phyloP scores from a whole-genome alignment of 768 basidiomycete genomes.

The Leucosporidium yakuticum region DNA sequence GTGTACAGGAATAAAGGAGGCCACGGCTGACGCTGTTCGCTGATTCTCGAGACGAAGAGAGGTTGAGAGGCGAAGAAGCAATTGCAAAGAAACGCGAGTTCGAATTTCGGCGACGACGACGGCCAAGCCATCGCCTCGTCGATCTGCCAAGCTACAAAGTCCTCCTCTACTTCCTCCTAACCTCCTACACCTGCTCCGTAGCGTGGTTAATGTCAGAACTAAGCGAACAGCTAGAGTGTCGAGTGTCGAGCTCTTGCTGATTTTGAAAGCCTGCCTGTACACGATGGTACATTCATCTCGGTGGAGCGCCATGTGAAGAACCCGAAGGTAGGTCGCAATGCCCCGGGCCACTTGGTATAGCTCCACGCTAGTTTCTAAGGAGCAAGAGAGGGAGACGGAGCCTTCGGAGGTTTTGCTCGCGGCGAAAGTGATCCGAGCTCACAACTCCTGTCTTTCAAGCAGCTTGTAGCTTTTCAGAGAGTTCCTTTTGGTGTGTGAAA shows the following conservation, averaged over 20 bases:
- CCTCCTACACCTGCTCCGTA: neutral
- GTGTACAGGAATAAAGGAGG: conserved; percentile 8
- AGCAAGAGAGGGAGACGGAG: neutral
- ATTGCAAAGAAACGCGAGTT: neutral
- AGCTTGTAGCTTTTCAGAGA: no score
- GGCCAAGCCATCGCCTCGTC: neutral
- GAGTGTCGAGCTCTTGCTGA: neutral
- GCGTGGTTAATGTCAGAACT: neutral
- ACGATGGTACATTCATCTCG: neutral
- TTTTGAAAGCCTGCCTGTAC: neutral
- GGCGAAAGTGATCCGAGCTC: no score
- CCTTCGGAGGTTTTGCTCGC: no score
- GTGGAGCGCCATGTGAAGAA: neutral
- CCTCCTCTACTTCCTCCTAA: neutral
- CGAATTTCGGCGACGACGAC: neutral
- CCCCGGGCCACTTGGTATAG: neutral
- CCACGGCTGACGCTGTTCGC: neutral
- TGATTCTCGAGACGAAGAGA: neutral
- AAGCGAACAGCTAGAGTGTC: neutral
- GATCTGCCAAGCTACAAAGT: neutral
- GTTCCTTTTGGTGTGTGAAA: no score
- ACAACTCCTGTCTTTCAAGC: no score
- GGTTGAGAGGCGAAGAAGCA: neutral
- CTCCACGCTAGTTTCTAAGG: conserved; percentile 7
- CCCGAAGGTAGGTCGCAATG: no score